Conservation (phyloP, 2,329 filamentous ascomycete species). For the Pseudogymnoascus sp. region DNA sequence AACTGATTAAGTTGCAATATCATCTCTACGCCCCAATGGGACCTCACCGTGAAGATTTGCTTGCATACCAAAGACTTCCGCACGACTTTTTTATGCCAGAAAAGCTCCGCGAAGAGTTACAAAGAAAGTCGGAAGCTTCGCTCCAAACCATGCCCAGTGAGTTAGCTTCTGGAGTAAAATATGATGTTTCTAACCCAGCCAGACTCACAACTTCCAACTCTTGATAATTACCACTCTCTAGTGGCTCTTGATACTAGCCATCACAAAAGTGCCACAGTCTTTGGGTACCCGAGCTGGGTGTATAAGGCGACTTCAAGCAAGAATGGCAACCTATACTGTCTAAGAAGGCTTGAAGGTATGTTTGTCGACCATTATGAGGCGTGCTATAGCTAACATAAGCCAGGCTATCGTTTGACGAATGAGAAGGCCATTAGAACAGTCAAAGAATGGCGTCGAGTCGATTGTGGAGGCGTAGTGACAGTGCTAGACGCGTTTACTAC, state of each 20-base stretch:
- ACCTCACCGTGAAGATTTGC: slow-evolving; percentile 71
- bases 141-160: slow-evolving; percentile 75
- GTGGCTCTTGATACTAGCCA: slow-evolving; percentile 80
- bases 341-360: slow-evolving; percentile 74
- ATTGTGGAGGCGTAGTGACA: slow-evolving; percentile 73
- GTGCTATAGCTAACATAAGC: not conserved
- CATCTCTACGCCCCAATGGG: slow-evolving; percentile 88
- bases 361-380: not conserved
- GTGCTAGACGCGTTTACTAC: slow-evolving; percentile 92
- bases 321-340: slow-evolving; percentile 79
- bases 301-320: slow-evolving; percentile 90
- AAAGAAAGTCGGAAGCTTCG: slow-evolving; percentile 79
- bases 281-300: slow-evolving; percentile 86
- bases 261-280: slow-evolving; percentile 69
- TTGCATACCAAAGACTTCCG: slow-evolving; percentile 76
- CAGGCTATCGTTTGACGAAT: slow-evolving; percentile 78
- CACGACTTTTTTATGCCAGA: slow-evolving; percentile 92
- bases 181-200: slow-evolving; percentile 15
- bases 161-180: slow-evolving; percentile 20
- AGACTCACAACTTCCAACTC: slow-evolving; percentile 64
- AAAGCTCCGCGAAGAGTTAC: slow-evolving; percentile 76
- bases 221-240: slow-evolving; percentile 88
- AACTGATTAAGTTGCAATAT: slow-evolving; percentile 62
- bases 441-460: slow-evolving; percentile 81
- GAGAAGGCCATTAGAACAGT: slow-evolving; percentile 81